These are phyloP conservation scores for Coniophora puteana DNA, from an alignment of 1,284 basidiomycete species.

Conservation along the genomic window DNA sequence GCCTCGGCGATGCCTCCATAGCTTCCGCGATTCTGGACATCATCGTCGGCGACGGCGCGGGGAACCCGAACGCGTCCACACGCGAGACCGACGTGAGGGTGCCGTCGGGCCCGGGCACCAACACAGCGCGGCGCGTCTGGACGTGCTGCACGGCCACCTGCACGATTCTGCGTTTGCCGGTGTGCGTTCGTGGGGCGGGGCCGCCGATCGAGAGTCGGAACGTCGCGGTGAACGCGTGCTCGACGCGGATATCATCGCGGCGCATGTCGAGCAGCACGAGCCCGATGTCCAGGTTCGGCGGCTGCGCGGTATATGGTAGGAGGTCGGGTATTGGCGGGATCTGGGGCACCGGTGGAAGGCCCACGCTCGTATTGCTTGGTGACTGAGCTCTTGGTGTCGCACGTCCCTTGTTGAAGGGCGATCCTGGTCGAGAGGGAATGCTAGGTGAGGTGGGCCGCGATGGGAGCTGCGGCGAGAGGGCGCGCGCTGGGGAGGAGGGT, in stretches of 20 bases:
- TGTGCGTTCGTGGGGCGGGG: constrained; percentile 35
- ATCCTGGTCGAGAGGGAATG: constrained; percentile 43
- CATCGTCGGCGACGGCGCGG: constrained; percentile 39
- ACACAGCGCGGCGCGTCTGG: constrained; percentile 32
- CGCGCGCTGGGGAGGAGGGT: constrained; percentile 40
- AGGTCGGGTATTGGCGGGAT: constrained; percentile 12
- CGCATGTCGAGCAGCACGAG: constrained; percentile 54
- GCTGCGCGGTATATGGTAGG: constrained; percentile 15
- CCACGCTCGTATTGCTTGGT: constrained; percentile 29
- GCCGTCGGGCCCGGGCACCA: constrained; percentile 12
- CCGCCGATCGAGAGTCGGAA: constrained; percentile 49
- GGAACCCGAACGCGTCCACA: constrained; percentile 41
- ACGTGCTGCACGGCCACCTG: constrained; percentile 64
- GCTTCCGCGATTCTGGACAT: constrained; percentile 33
- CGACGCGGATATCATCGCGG: constrained; percentile 39
- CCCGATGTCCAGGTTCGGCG: constrained; percentile 50
- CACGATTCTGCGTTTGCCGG: constrained; percentile 36
- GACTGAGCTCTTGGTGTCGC: constrained; percentile 44
- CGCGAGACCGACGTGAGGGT: constrained; percentile 7
- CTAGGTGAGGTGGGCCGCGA: constrained; percentile 45
- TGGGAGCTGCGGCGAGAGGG: constrained; percentile 47
- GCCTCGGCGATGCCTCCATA: constrained; percentile 46
- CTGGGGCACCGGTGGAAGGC: constrained; percentile 13
- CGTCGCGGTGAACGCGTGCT: constrained; percentile 54
- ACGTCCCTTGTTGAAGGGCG: constrained; percentile 49